A percentile compares a stretch with the other conserved stretches of the same genome.
These are phyloP conservation scores for Blastocystis sp. DNA, from an alignment of 352 stramenopile species.

Conservation along the genomic window DNA sequence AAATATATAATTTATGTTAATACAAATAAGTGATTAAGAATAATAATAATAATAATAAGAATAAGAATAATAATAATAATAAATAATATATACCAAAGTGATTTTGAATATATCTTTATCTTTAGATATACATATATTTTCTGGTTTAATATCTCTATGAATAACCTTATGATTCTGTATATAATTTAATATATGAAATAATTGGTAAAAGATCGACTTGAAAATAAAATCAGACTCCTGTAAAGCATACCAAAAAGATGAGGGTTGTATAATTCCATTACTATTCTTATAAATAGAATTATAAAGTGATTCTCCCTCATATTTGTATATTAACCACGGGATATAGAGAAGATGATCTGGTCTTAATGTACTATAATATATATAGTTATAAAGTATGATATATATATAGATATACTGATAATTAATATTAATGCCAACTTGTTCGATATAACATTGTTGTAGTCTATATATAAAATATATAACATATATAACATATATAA, in stretches of 20 bases:
- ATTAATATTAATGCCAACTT: conserved; percentile 30
- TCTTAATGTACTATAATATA: not conserved
- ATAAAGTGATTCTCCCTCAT: conserved; percentile 29
- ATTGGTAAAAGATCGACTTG: conserved; percentile 9
- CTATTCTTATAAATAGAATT: not conserved
- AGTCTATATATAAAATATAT: not conserved
- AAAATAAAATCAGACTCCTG: conserved; percentile 2
- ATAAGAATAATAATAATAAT: not conserved
- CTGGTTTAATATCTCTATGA: conserved; percentile 33
- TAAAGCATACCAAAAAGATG: conserved; percentile 10
- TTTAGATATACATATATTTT: conserved; percentile 23
- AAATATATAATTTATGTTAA: no score
- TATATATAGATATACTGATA: no score
- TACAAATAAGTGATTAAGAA: no score
- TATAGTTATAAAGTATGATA: no score
- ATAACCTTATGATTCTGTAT: conserved; percentile 12
- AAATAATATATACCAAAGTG: not conserved
- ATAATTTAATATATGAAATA: not conserved
- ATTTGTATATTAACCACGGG: conserved; percentile 21
- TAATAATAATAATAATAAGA: no score
- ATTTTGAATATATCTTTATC: conserved; percentile 11
- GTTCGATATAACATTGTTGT: conserved; percentile 30
- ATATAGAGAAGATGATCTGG: conserved; percentile 27
- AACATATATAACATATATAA: not conserved
- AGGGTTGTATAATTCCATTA: not conserved